Percentiles rank a stretch among this genome's conserved stretches.
These are phyloP conservation scores for Fusarium torulosum DNA, from an alignment of 2,329 filamentous ascomycete species.

Conservation along the genomic window DNA sequence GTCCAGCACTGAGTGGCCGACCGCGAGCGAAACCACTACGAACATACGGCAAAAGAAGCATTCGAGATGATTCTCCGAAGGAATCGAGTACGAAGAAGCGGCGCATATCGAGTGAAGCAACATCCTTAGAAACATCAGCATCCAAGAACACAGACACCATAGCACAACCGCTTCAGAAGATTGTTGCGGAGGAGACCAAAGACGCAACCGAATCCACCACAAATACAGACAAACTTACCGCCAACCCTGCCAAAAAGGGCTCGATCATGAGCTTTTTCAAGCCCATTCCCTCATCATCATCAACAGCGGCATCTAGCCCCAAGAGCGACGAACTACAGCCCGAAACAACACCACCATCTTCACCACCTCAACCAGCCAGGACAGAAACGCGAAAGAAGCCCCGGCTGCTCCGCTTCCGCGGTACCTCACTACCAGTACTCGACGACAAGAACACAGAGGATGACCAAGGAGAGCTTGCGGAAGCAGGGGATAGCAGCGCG, in stretches of 20 bases:
- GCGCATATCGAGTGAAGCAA: slow-evolving; percentile 11
- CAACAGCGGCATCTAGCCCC: slow-evolving; percentile 17
- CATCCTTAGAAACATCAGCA: not conserved
- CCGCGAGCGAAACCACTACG: slow-evolving; percentile 54
- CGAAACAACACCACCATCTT: slow-evolving; percentile 42
- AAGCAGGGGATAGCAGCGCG: not conserved
- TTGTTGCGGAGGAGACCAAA: not conserved
- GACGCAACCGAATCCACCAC: not conserved
- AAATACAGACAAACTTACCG: not conserved
- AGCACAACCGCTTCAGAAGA: not conserved
- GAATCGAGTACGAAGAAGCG: slow-evolving; percentile 45
- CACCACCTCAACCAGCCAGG: slow-evolving; percentile 23
- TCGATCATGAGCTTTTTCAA: slow-evolving; percentile 60
- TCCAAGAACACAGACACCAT: not conserved
- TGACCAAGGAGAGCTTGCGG: not conserved
- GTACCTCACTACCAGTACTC: slow-evolving; percentile 31
- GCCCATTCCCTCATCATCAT: slow-evolving; percentile 43
- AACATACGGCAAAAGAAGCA: slow-evolving; percentile 57
- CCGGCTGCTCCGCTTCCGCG: slow-evolving; percentile 50
- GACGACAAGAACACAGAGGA: slow-evolving; percentile 14
- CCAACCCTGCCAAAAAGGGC: slow-evolving; percentile 42
- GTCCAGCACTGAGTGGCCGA: slow-evolving; percentile 42
- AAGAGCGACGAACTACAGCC: slow-evolving; percentile 35
- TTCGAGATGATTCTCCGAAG: slow-evolving; percentile 43
- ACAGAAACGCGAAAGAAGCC: slow-evolving; percentile 40